phyloP scores from a whole-genome alignment of 371 early-diverging fungal genomes.

The Mucor irregularis region DNA sequence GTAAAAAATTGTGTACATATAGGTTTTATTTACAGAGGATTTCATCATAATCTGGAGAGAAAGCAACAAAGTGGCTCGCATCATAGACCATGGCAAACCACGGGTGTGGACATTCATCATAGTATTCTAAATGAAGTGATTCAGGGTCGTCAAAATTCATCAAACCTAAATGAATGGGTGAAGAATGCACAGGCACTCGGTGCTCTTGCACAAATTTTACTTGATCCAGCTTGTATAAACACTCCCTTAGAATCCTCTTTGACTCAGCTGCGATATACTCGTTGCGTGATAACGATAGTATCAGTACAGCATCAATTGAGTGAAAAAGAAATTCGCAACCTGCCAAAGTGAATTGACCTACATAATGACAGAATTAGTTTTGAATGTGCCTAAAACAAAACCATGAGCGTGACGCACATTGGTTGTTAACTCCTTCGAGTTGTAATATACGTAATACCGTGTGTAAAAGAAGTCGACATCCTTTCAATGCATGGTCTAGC shows the following conservation, averaged over 20 bases:
- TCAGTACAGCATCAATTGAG: conserved; percentile 6
- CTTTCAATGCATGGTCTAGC: too few relatives aligned
- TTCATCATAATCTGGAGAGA: too few relatives aligned
- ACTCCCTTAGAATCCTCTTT: background rate
- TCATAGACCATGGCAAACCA: conserved; percentile 21
- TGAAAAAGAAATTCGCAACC: background rate
- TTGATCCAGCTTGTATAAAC: conserved; percentile 1
- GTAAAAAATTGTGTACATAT: too few relatives aligned
- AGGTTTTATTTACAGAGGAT: too few relatives aligned
- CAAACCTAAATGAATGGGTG: background rate
- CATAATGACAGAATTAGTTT: too few relatives aligned
- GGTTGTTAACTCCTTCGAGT: too few relatives aligned
- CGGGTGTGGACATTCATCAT: conserved; percentile 14
- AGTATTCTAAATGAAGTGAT: background rate
- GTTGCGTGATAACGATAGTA: background rate
- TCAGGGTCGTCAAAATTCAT: background rate
- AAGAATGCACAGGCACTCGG: background rate
- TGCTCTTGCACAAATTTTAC: background rate
- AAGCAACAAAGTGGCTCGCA: background rate
- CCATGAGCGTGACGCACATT: too few relatives aligned
- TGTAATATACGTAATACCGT: too few relatives aligned
- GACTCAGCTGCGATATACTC: conserved; percentile 5
- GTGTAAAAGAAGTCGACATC: too few relatives aligned
- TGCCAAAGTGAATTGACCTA: conserved; percentile 4
- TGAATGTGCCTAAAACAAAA: too few relatives aligned